A percentile compares a stretch with the other conserved stretches of the same genome.
These are phyloP conservation scores for Mortierella sp. DNA, from an alignment of 371 early-diverging fungal genomes.

Conservation along the genomic window DNA sequence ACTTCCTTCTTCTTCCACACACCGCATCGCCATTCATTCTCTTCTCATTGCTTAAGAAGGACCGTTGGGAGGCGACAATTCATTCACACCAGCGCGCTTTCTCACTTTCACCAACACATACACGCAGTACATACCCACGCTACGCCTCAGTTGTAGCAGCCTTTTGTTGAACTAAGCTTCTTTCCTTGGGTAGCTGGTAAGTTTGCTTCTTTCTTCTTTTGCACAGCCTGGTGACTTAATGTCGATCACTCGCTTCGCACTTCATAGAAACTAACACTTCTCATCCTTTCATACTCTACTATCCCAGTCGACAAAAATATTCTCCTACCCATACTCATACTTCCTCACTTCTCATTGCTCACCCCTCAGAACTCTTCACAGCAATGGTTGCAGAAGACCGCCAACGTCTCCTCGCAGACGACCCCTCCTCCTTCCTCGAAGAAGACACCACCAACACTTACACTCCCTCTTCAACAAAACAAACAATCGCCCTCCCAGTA, in stretches of 20 bases:
- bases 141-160: not conserved
- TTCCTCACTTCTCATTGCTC: not conserved
- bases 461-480: not conserved
- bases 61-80: not conserved
- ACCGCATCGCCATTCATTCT: not conserved
- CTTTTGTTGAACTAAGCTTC: no score
- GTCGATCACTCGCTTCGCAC: no score
- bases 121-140: not conserved
- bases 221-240: no score
- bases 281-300: not conserved
- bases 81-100: not conserved
- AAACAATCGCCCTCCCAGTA: slow-evolving; percentile 62
- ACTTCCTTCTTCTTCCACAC: not conserved
- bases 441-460: not conserved
- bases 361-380: not conserved
- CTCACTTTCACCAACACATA: not conserved
- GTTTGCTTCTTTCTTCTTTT: no score
- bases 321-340: not conserved
- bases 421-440: not conserved
- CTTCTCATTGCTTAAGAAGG: not conserved
- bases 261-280: no score
- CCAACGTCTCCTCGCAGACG: slow-evolving; percentile 10
- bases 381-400: slow-evolving; percentile 8
- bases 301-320: not conserved
- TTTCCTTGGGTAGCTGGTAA: no score